Percentiles rank a stretch among this genome's conserved stretches.
Conservation (phyloP, 495 filamentous ascomycete species). For the Daldinia grandis region DNA sequence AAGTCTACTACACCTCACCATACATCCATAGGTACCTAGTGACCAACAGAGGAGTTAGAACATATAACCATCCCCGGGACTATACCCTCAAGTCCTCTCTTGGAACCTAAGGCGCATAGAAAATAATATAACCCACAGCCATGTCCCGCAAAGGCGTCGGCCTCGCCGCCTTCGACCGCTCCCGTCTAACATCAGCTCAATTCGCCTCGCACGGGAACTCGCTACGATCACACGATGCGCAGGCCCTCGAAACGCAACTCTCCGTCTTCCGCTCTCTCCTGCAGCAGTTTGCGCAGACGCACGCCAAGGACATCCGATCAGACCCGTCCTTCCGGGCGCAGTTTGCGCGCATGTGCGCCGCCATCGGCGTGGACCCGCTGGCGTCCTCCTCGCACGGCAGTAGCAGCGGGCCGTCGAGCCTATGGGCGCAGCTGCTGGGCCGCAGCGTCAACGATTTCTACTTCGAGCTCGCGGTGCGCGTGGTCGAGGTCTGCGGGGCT, state of each 20-base stretch:
- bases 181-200: constrained; percentile 77
- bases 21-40: too few relatives aligned
- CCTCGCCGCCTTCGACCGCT: constrained; percentile 89
- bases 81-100: too few relatives aligned
- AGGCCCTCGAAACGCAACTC: constrained; percentile 88
- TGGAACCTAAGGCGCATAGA: neutral
- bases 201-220: constrained; percentile 87
- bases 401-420: constrained; percentile 62
- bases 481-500: constrained; percentile 90
- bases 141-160: constrained; percentile 80
- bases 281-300: constrained; percentile 91
- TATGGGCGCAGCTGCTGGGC: constrained; percentile 94
- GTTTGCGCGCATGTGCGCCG: constrained; percentile 97
- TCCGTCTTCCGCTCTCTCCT: constrained; percentile 93
- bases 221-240: constrained; percentile 81
- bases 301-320: constrained; percentile 92
- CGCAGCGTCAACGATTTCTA: constrained; percentile 97
- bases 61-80: neutral
- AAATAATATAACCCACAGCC: neutral
- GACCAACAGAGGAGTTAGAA: neutral
- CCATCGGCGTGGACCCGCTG: constrained; percentile 94
- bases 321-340: constrained; percentile 94
- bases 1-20: neutral
- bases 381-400: constrained; percentile 66
- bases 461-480: constrained; percentile 91